These are phyloP conservation scores for Ilex asprella DNA, from an alignment of 257 asterid species.

Conservation along the genomic window DNA sequence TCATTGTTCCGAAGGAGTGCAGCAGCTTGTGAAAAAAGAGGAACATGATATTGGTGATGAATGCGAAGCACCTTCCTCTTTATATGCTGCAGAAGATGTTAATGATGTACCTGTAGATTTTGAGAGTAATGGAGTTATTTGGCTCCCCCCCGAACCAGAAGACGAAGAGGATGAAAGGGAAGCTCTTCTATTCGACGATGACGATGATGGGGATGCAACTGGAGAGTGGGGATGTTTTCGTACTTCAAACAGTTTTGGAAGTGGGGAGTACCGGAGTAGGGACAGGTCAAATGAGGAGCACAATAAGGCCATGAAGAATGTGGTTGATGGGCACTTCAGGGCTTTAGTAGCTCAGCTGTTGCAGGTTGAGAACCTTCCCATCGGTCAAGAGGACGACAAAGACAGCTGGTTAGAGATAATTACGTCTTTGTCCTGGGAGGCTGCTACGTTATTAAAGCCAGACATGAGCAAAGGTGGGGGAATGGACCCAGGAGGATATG, in stretches of 20 bases:
- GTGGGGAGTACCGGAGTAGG: conserved; percentile 72
- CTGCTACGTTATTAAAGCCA: conserved; percentile 82
- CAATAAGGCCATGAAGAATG: conserved; percentile 68
- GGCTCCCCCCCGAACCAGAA: conserved; percentile 99
- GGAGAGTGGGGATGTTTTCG: conserved; percentile 84
- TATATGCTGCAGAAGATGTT: conserved; percentile 60
- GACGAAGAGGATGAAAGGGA: conserved; percentile 89
- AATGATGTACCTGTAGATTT: conserved; percentile 74
- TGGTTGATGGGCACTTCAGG: conserved; percentile 90
- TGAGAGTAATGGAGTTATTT: conserved; percentile 80
- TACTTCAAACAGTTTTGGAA: conserved; percentile 66
- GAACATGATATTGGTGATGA: conserved; percentile 59
- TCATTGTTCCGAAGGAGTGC: conserved; percentile 48
- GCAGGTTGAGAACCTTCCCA: conserved; percentile 81
- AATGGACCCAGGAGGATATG: conserved; percentile 97
- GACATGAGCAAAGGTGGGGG: conserved; percentile 91
- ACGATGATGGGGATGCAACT: conserved; percentile 64
- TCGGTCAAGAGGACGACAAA: conserved; percentile 62
- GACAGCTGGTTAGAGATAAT: conserved; percentile 93
- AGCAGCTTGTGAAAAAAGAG: conserved; percentile 36
- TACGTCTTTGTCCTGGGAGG: conserved; percentile 92
- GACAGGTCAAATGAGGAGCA: conserved; percentile 89
- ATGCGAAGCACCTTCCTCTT: conserved; percentile 67
- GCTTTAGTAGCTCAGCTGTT: conserved; percentile 88
- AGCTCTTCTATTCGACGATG: conserved; percentile 54